These are phyloP conservation scores for Cucurbita maxima DNA, from an alignment of 306 rosid species.

Conservation along the genomic window DNA sequence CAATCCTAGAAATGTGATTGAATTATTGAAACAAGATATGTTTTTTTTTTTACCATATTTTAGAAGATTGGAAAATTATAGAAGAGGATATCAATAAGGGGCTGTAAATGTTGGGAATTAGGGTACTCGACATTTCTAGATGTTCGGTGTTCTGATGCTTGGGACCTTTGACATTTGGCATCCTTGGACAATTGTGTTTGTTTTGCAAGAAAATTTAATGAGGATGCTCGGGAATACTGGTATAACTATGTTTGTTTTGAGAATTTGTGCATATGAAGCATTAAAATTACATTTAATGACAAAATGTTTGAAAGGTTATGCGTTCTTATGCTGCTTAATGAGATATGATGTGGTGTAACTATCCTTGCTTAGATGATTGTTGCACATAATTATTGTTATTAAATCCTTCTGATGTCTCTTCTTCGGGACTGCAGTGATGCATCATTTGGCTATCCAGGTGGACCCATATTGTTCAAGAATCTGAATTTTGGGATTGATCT, in stretches of 20 bases:
- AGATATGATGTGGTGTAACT: not conserved
- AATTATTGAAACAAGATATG: not conserved
- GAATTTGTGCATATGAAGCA: not conserved
- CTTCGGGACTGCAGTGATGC: constrained; percentile 67
- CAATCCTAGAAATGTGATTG: not conserved
- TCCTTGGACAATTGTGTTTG: not conserved
- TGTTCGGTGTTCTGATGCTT: not conserved
- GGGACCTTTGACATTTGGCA: not conserved
- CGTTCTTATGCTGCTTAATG: not conserved
- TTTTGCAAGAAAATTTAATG: not conserved
- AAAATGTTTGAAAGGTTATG: not conserved
- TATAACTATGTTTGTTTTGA: not conserved
- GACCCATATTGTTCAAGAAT: constrained; percentile 72
- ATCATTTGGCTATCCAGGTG: constrained; percentile 96
- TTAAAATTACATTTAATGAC: not conserved
- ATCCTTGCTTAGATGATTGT: not conserved
- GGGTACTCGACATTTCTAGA: not conserved
- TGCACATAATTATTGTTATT: not conserved
- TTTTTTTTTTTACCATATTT: not conserved
- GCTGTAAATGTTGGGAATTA: not conserved
- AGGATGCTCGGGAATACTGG: not conserved
- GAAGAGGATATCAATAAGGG: not conserved
- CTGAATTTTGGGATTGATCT: constrained; percentile 97
- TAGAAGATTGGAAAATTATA: not conserved
- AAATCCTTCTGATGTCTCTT: constrained; percentile 9